phyloP scores from a whole-genome alignment of 345 rosid species.

The Salix udensis region DNA sequence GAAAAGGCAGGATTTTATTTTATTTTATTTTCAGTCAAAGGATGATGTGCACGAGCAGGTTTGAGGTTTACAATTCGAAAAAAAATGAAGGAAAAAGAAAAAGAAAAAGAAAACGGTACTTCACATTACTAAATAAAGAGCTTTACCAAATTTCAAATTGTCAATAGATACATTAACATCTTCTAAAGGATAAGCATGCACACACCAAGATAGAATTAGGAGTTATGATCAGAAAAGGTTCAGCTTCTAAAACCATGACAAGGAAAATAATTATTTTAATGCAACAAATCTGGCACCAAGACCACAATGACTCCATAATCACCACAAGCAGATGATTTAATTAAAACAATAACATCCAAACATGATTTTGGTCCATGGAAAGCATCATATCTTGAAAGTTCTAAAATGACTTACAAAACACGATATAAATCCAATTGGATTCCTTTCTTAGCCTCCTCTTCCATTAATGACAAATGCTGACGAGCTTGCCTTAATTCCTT shows the following conservation, averaged over 20 bases:
- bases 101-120: neutral
- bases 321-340: neutral
- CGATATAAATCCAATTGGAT: conserved; percentile 65
- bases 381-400: neutral
- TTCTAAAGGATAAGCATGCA: neutral
- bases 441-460: conserved; percentile 64
- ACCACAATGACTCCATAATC: neutral
- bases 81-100: neutral
- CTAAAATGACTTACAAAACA: conserved; percentile 57
- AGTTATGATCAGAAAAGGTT: neutral
- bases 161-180: neutral
- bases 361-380: neutral
- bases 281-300: neutral
- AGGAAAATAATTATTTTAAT: neutral
- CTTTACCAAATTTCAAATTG: neutral
- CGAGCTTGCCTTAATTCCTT: conserved; percentile 73
- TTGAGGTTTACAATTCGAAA: neutral
- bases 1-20: too few species aligned
- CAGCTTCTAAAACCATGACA: neutral
- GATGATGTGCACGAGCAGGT: neutral
- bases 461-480: conserved; percentile 51
- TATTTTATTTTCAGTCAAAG: neutral
- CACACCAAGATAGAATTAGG: neutral
- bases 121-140: neutral
- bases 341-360: neutral